Base-by-base conservation (phyloP, 768 basidiomycete species). In the Suillus variegatus region DNA sequence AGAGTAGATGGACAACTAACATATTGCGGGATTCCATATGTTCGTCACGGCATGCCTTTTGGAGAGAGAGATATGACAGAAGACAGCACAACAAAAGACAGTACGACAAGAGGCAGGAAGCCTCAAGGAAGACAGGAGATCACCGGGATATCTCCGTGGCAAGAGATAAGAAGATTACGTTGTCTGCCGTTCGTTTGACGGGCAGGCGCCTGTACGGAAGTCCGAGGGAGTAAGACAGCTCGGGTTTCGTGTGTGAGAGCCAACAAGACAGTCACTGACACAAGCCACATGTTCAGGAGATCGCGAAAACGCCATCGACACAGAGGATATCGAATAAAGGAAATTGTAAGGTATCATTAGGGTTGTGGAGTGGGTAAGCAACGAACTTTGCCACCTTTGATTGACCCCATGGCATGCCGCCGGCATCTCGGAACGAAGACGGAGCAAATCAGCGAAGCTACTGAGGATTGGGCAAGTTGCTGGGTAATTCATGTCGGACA, bases 351-450 rank as follows among this genome's bases (percentile, higher is more conserved):
- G 52, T 10, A 20, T 52, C 35, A 40, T 51, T 64, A 43, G 54
- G 36, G 32, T 43, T 51, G 65, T 64, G 63, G 63, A 66, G 65
- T 64, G 69, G 66, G 49, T 65, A 65, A 18, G 52, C 43, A 40
- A 18, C 1, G 58, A 40, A 32, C 44, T 41, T 44, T 67, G 66
- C 56, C 66, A 40, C 56, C 64, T 46, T 56, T n/a, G 28, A 35
- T 28, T 65, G 49, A 36, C 62, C 36, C 60, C 46, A n/a, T 55
- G 54, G 41, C 49, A 44, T 64, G 62, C 49, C 61, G n/a, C 60
- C 67, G 71, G 65, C 66, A 52, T 14, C 52, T 54, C 66, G 73
- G 74, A 8, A 60, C 66, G 67, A 43, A 55, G 52, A 56, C 56
- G 62, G 22, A 60, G 41, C 28, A 55, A 35, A 55, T 55, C 32